Evolutionary conservation across 192 early-diverging fungal genomes (phyloP).

Genomic region (Umbelopsis ramanniana): DNA sequence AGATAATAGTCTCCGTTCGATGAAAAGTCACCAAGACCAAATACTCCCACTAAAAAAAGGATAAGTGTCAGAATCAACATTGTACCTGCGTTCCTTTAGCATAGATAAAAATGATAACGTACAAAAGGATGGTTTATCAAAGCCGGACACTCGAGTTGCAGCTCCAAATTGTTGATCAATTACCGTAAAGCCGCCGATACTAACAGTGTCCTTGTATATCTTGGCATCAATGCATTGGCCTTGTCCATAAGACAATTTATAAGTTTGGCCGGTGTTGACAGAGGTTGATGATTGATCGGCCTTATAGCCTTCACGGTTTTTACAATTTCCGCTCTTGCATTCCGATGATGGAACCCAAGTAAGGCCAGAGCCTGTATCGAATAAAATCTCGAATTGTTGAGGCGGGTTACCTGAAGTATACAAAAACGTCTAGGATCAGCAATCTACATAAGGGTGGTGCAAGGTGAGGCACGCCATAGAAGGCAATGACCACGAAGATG

Average conservation of each 20-base stretch:
- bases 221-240: constrained; percentile 33
- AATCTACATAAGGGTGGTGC: neutral
- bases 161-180: constrained; percentile 29
- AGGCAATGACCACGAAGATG: neutral
- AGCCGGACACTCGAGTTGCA: constrained; percentile 30
- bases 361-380: constrained; percentile 37
- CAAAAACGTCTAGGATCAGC: constrained; percentile 5
- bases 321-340: constrained; percentile 27
- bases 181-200: constrained; percentile 27
- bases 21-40: constrained; percentile 35
- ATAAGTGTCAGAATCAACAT: no score
- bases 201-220: constrained; percentile 37
- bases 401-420: constrained; percentile 32
- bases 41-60: constrained; percentile 18
- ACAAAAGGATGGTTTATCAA: constrained; percentile 1
- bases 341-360: constrained; percentile 38
- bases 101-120: neutral
- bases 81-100: neutral
- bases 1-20: constrained; percentile 26
- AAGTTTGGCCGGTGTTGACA: constrained; percentile 23
- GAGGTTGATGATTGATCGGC: constrained; percentile 27
- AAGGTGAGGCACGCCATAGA: neutral
- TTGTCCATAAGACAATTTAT: constrained; percentile 29
- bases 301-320: constrained; percentile 17
- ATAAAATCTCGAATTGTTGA: constrained; percentile 34